phyloP scores from a whole-genome alignment of 2,329 filamentous ascomycete species.

The Graphilbum fragrans region DNA sequence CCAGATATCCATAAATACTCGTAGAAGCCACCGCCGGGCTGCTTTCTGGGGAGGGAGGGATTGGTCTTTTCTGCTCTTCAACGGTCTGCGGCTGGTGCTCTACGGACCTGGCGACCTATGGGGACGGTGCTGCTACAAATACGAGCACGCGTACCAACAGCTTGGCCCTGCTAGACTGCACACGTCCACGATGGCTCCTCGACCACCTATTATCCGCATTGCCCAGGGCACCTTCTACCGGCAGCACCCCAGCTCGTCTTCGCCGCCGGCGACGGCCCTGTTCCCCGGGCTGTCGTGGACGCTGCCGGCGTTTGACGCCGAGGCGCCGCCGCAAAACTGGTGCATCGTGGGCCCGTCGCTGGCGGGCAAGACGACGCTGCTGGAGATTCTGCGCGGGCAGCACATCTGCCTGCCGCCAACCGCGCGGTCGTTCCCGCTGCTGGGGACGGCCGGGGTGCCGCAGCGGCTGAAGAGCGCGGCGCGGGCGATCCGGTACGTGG shows the following conservation, averaged over 20 bases:
- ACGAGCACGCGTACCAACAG: too few species aligned
- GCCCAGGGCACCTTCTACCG: slow-evolving; percentile 74
- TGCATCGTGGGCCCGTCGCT: slow-evolving; percentile 71
- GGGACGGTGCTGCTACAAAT: too few species aligned
- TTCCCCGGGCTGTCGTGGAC: slow-evolving; percentile 54
- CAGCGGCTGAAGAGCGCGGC: slow-evolving; percentile 43
- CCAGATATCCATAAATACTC: too few species aligned
- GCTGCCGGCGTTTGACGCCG: slow-evolving; percentile 21
- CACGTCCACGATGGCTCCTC: slow-evolving; percentile 9
- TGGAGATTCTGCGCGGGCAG: slow-evolving; percentile 66
- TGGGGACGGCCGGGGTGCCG: slow-evolving; percentile 51
- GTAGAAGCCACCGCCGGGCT: too few species aligned
- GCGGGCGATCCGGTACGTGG: slow-evolving; percentile 75
- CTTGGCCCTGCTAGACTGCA: too few species aligned
- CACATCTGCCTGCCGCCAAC: slow-evolving; percentile 64
- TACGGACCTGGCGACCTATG: too few species aligned
- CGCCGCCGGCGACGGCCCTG: slow-evolving; percentile 31
- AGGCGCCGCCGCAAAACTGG: slow-evolving; percentile 50
- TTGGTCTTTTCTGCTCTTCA: too few species aligned
- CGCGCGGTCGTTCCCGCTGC: slow-evolving; percentile 66
- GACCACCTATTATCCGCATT: slow-evolving; percentile 56
- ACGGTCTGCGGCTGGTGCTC: too few species aligned
- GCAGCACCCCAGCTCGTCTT: slow-evolving; percentile 43
- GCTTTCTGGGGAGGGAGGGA: too few species aligned
- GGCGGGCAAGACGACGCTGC: slow-evolving; percentile 68